Evolutionary conservation across 495 filamentous ascomycete species (phyloP), one percentile per base, ranked within the genome.

Genomic region (Penicilliopsis zonata): DNA sequence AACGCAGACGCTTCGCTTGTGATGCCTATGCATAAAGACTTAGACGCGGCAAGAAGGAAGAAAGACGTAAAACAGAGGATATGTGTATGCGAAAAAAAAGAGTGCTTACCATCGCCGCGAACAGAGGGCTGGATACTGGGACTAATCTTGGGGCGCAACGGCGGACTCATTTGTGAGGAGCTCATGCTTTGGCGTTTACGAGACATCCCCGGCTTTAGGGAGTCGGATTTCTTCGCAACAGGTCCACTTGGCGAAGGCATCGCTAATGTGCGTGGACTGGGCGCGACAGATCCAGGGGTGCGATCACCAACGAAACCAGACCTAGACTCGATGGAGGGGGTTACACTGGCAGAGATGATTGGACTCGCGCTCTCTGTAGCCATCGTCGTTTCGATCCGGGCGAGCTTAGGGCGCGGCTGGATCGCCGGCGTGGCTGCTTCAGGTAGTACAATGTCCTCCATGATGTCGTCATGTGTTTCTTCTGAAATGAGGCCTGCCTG

Each of bases 51-150:
- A 4, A 27, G 14, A 5, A 5, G 5, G n/a, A n/a, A 27, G 5
- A 27, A 27, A 27, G 25, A 12, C 4, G 25, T 9, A n/a, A 5
- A 27, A 27, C 10, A 5, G 10, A 12, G 4, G 25, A 6, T 23
- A n/a, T 35, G 20, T 7, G 46, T 8, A 38, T 25, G 21, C 16
- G 13, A 16, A 23, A 22, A 19, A 13, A 41, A 31, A 10, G 31
- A 23, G 33, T 10, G 60, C 67, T 69, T 50, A 83, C 78, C 71
- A 29, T 84, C 81, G 41, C 71, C 71, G 5, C 84, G 85, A 28
- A 95, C 66, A 15, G 94, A 49, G 4, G 90, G 90, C 46, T 94
- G 92, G 47, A 98, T 94, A 48, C 72, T 88, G 4, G 90, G 90
- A 12, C 86, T 94, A 34, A 96, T 95, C 49, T 78, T 87, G 14